Percentiles rank a stretch among this genome's conserved stretches.
phyloP scores from a whole-genome alignment of 805 yeast genomes.

The Danielozyma ontarioensis region DNA sequence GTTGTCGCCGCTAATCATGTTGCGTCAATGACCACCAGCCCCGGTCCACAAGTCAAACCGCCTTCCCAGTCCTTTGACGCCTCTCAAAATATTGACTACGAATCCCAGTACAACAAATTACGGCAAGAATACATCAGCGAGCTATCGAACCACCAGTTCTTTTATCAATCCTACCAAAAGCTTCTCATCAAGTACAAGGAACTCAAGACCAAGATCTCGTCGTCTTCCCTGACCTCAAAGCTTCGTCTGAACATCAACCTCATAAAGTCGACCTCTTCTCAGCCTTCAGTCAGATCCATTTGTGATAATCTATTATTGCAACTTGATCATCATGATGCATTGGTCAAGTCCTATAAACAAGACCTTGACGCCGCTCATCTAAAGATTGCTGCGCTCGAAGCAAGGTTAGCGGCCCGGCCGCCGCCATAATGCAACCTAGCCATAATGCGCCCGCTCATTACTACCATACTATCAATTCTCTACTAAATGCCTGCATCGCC shows the following conservation, averaged over 20 bases:
- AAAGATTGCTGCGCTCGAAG: conserved; percentile 15
- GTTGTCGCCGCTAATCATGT: no score
- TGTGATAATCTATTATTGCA: conserved; percentile 20
- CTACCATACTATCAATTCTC: no score
- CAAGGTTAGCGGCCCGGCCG: no score
- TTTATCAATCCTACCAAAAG: conserved; percentile 27
- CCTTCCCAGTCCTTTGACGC: no score
- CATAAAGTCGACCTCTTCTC: conserved; percentile 18
- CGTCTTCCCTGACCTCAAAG: conserved; percentile 6
- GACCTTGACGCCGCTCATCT: conserved; percentile 20
- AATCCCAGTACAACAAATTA: conserved; percentile 13
- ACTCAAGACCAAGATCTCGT: conserved; percentile 10
- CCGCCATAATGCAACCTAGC: no score
- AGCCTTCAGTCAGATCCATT: conserved; percentile 12
- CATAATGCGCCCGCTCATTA: no score
- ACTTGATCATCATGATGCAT: conserved; percentile 6
- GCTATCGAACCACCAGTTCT: conserved; percentile 17
- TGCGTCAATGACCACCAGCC: no score
- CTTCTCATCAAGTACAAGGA: conserved; percentile 23
- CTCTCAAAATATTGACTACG: conserved; percentile 3
- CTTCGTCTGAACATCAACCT: conserved; percentile 14
- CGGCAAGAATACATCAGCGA: conserved; percentile 24
- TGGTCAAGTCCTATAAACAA: conserved; percentile 13
- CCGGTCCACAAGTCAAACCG: no score
- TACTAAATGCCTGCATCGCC: no score